Base-by-base conservation (phyloP, 805 yeast species). In the Crinitomyces ghanaensis region DNA sequence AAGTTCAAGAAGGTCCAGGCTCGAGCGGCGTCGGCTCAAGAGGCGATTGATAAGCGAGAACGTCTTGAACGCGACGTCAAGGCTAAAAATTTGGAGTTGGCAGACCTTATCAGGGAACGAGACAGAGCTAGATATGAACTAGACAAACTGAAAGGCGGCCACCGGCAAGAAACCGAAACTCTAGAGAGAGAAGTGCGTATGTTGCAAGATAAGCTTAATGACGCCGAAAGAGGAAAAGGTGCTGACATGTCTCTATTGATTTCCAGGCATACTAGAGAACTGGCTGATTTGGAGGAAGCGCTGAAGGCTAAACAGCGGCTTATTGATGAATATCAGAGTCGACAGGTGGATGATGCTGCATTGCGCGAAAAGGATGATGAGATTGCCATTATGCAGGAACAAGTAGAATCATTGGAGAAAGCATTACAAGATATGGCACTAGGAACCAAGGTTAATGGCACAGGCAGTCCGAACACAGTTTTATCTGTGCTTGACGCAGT, bases 21-120 rank as follows among this genome's bases (percentile, higher is more conserved):
- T 44, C 82, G 81, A 57, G 93, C 91, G 2, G 78, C 85, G 9
- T 69, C 76, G 26, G 95, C 95, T 7, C 94, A 84, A 53, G 95
- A 85, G 57, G 80, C 94, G 0, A 71, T 85, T 41, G 79, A 79
- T 42, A 79, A 75, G 56, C 74, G 85, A 44, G 95, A 85, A 49
- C 73, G 72, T 50, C 59, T 80, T 23, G 95, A 85, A 49, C 69
- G 80, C 36, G 95, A 85, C 39, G 61, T 84, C 54, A 84, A 82
- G 53, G 69, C 86, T 9, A 85, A 85, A 57, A 84, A 82, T 51
- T 66, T 84, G 28, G 95, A 84, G 56, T 65, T 84, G 40, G 94
- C 94, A 1, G 94, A 83, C 46, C 66, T 84, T 46, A 85, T 85
- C 36, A 70, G 91, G 40, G 95, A 84, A 52, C 72, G 95, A 37